phyloP scores from a whole-genome alignment of 805 yeast species.

The Myxozyma vanderwaltii region DNA sequence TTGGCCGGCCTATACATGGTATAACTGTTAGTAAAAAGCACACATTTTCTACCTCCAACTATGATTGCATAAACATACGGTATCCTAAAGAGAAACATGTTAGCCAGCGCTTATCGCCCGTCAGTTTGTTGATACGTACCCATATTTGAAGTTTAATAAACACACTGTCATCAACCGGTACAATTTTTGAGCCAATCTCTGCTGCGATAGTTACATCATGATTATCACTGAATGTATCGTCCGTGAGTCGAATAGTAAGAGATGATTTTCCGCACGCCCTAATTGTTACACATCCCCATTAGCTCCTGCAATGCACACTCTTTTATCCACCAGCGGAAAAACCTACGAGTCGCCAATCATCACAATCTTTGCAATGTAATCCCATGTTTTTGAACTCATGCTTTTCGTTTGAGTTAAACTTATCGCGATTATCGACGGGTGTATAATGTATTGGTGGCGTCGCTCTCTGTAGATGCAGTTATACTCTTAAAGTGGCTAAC shows the following conservation, averaged over 20 bases:
- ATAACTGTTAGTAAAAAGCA: not conserved
- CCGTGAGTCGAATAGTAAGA: conserved; percentile 43
- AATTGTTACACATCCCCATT: not conserved
- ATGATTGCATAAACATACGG: conserved; percentile 15
- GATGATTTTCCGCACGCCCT: conserved; percentile 46
- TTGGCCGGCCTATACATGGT: conserved; percentile 39
- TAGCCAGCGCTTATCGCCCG: not conserved
- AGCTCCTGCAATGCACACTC: conserved; percentile 23
- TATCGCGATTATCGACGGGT: not conserved
- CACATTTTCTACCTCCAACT: no score
- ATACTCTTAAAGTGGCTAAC: no score
- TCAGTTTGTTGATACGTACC: conserved; percentile 32
- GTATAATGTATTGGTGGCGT: not conserved
- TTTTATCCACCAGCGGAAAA: not conserved
- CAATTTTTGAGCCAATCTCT: conserved; percentile 44
- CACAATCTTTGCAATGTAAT: conserved; percentile 43
- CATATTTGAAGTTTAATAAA: conserved; percentile 44
- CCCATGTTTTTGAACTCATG: conserved; percentile 39
- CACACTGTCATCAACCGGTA: conserved; percentile 39
- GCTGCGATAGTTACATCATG: conserved; percentile 46
- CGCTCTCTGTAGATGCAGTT: no score
- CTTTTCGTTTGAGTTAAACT: not conserved
- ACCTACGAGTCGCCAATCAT: conserved; percentile 46
- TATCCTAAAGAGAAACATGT: conserved; percentile 26
- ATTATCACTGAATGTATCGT: conserved; percentile 41